Conservation (phyloP, 371 early-diverging fungal species). For the Hamiltosporidium magnivora region DNA sequence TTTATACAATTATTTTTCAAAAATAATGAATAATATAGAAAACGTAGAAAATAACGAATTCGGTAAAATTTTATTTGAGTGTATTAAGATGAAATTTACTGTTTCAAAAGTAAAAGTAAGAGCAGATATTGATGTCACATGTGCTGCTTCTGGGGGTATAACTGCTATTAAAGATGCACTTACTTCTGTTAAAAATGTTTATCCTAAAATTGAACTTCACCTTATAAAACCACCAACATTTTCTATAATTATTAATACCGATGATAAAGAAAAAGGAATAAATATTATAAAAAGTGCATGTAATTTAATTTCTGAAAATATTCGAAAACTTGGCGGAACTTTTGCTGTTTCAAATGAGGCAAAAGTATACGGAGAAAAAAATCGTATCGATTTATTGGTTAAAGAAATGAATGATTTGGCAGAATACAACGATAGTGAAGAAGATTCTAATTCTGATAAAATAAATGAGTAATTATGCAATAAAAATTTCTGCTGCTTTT, state of each 20-base stretch:
- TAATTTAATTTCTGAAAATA: slow-evolving; percentile 11
- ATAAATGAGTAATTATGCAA: too few species aligned
- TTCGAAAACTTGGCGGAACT: slow-evolving; percentile 23
- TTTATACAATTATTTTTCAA: slow-evolving; percentile 33
- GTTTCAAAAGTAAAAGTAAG: slow-evolving; percentile 41
- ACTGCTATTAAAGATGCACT: slow-evolving; percentile 30
- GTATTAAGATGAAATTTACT: slow-evolving; percentile 42
- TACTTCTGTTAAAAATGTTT: slow-evolving; percentile 17
- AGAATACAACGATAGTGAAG: too few species aligned
- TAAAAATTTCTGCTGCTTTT: too few species aligned
- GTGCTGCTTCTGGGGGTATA: slow-evolving; percentile 39
- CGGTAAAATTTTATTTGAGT: slow-evolving; percentile 25
- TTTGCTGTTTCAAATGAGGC: slow-evolving; percentile 15
- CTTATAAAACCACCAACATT: slow-evolving; percentile 49
- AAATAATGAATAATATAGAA: slow-evolving; percentile 26
- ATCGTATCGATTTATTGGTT: background rate
- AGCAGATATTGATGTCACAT: slow-evolving; percentile 53
- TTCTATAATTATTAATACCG: slow-evolving; percentile 35
- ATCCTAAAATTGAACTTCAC: slow-evolving; percentile 36
- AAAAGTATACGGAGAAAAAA: slow-evolving; percentile 36
- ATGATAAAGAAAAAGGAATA: slow-evolving; percentile 41
- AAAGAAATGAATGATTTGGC: too few species aligned
- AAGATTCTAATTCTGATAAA: too few species aligned
- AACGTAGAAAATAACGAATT: slow-evolving; percentile 22
- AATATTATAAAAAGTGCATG: slow-evolving; percentile 23